Base-by-base conservation (phyloP, 78 protist species). In the Anaeramoeba flamelloides region DNA sequence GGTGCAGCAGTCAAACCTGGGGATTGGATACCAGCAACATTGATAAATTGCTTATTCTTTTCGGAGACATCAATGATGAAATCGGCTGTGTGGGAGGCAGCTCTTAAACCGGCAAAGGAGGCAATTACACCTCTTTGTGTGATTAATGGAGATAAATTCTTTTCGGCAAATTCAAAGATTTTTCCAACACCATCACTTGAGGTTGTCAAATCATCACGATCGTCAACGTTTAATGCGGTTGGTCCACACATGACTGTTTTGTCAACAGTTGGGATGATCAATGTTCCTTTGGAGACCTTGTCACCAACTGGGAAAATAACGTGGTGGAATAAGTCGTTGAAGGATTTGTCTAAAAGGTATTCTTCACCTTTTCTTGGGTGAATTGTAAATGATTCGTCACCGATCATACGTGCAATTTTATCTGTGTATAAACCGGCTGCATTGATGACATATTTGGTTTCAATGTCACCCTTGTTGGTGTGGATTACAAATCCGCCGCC, bases 21-120 rank as follows among this genome's bases (percentile, higher is more conserved):
- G 74, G 74, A 64, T 30, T 64, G 74, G 74, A 64, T 64, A 30
- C 74, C 74, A 64, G 74, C 74, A 30, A 30, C 74, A 30, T n/a
- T 30, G 38, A 64, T 30, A 64, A 30, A 30, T n/a, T 30, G 30
- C 38, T 30, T 30, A 30, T 64, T 30, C 74, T 30, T 64, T 30
- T 64, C 74, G n/a, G n/a, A n/a, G n/a, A n/a, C n/a, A n/a, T n/a
- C n/a, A 30, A 64, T 64, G 74, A 64, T 64, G 74, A 64, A 64
- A 30, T 64, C 74, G 74, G 30, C 30, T 30, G 74, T 64, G 74
- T 64, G 30, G 30, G 74, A 30, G 30, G 74, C 74, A 30, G 74
- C 38, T 64, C 74, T 64, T 30, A 64, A 30, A 64, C 74, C 74
- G 74, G 74, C 74, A 30, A 64, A 64, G 74, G 74, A 64, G 74